These are phyloP conservation scores for Phytophthora brassicae DNA, from an alignment of 352 stramenopile genomes.

Conservation along the genomic window DNA sequence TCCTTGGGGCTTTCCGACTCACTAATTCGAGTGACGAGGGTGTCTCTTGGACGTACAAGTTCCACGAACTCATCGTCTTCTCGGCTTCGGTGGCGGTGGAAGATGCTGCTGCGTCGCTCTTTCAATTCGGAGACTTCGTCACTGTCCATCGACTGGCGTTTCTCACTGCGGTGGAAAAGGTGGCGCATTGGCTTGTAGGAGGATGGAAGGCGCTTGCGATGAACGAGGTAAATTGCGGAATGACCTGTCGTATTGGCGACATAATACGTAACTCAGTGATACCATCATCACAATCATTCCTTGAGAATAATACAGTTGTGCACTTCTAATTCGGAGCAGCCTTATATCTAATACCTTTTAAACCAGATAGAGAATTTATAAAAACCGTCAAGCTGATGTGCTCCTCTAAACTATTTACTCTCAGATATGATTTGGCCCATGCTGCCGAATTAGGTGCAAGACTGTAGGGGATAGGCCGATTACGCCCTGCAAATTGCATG, in stretches of 20 bases:
- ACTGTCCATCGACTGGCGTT: slow-evolving; percentile 18
- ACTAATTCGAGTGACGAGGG: slow-evolving; percentile 36
- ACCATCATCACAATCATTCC: slow-evolving; percentile 28
- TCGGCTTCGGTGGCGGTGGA: slow-evolving; percentile 20
- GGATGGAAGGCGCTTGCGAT: slow-evolving; percentile 2
- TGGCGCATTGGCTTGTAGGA: slow-evolving; percentile 27
- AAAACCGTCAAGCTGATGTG: too few species aligned
- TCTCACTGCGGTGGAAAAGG: slow-evolving; percentile 34
- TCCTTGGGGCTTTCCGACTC: slow-evolving; percentile 19
- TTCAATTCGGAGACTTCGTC: slow-evolving; percentile 24
- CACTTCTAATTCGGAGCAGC: too few species aligned
- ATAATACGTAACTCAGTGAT: background rate
- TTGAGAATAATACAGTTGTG: slow-evolving; percentile 10
- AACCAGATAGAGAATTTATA: too few species aligned
- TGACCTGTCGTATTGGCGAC: slow-evolving; percentile 4
- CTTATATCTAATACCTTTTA: too few species aligned
- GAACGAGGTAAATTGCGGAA: slow-evolving; percentile 18
- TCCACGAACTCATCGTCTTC: slow-evolving; percentile 33
- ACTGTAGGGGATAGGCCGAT: too few species aligned
- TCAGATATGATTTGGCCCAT: too few species aligned
- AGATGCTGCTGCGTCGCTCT: slow-evolving; percentile 32
- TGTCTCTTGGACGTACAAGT: slow-evolving; percentile 43
- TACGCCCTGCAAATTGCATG: too few species aligned
- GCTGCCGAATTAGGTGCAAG: too few species aligned
- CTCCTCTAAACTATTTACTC: too few species aligned